Percentiles rank a stretch among this genome's conserved stretches.
These are phyloP conservation scores for Pythium oligandrum DNA, from an alignment of 352 stramenopile species.

Conservation along the genomic window DNA sequence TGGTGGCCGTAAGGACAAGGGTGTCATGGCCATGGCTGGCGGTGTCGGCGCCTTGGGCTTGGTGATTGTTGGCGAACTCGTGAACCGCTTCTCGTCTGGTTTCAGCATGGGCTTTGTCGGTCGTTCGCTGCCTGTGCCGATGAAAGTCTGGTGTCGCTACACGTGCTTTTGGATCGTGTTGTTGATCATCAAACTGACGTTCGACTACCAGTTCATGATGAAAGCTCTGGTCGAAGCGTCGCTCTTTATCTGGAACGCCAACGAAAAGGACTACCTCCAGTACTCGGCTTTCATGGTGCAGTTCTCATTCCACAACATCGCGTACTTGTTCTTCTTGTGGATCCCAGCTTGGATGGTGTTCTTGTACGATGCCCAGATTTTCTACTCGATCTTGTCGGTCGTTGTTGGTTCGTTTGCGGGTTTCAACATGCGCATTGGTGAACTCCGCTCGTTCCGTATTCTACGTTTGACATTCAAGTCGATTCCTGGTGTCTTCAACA, in stretches of 20 bases:
- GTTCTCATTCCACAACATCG: slow-evolving; percentile 79
- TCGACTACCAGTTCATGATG: slow-evolving; percentile 86
- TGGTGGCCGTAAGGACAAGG: slow-evolving; percentile 48
- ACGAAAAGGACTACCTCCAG: slow-evolving; percentile 61
- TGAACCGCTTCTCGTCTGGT: slow-evolving; percentile 68
- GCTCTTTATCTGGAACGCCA: slow-evolving; percentile 81
- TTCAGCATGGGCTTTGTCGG: slow-evolving; percentile 71
- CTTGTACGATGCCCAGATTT: slow-evolving; percentile 86
- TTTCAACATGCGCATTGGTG: slow-evolving; percentile 84
- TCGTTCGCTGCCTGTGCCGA: slow-evolving; percentile 65
- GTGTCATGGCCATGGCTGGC: slow-evolving; percentile 52
- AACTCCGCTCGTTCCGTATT: slow-evolving; percentile 80
- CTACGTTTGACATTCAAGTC: slow-evolving; percentile 82
- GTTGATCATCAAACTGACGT: slow-evolving; percentile 72
- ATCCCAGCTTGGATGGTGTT: slow-evolving; percentile 79
- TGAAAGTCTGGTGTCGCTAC: slow-evolving; percentile 70
- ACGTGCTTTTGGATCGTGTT: slow-evolving; percentile 79
- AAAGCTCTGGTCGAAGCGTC: slow-evolving; percentile 80
- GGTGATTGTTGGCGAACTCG: slow-evolving; percentile 57
- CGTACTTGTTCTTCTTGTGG: slow-evolving; percentile 83
- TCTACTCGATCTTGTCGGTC: slow-evolving; percentile 78
- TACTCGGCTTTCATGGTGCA: slow-evolving; percentile 86
- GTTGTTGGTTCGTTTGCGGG: slow-evolving; percentile 76
- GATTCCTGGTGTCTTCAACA: slow-evolving; percentile 84
- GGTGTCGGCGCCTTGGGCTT: slow-evolving; percentile 41